Conservation (phyloP, 2,329 filamentous ascomycete genomes). For the Domatiomyces catenatus region DNA sequence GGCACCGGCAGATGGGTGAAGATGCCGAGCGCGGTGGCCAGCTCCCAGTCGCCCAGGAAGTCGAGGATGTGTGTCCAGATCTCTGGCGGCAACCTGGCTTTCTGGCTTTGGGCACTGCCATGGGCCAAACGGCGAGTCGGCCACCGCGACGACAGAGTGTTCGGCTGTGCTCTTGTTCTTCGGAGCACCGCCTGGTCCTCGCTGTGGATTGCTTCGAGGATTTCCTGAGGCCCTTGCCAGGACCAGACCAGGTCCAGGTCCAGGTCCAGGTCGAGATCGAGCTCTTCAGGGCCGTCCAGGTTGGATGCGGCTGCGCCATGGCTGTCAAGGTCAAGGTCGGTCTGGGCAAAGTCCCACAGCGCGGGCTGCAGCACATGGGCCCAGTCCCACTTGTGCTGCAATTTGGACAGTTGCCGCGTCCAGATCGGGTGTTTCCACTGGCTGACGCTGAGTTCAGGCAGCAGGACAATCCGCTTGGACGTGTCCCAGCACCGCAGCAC, state of each 20-base stretch:
- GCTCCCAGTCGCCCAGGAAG: conserved; percentile 75
- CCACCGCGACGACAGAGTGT: conserved; percentile 2
- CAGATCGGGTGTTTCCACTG: conserved; percentile 89
- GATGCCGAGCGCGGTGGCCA: conserved; percentile 64
- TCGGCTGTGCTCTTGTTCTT: conserved; percentile 1
- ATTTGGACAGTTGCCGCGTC: conserved; percentile 70
- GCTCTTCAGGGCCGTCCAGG: conserved; percentile 20
- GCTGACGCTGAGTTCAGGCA: conserved; percentile 74
- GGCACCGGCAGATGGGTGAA: conserved; percentile 65
- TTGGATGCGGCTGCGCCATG: conserved; percentile 35
- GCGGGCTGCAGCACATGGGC: conserved; percentile 67
- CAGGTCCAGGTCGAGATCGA: conserved; percentile 4
- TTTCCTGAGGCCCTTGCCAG: conserved; percentile 18
- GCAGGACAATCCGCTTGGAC: conserved; percentile 67
- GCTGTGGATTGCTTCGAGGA: conserved; percentile 14
- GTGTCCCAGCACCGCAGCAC: conserved; percentile 75
- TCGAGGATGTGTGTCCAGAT: conserved; percentile 83
- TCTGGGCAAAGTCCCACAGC: conserved; percentile 58
- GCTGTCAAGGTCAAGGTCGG: conserved; percentile 33
- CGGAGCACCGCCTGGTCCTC: conserved; percentile 14
- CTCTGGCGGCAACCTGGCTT: conserved; percentile 53
- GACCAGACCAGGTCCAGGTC: conserved; percentile 18
- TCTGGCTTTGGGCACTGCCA: conserved; percentile 20
- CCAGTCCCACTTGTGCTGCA: conserved; percentile 75
- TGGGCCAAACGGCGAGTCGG: conserved; percentile 25